Evolutionary conservation across 192 early-diverging fungal genomes (phyloP), one percentile per base, ranked within the genome.

Genomic region (Diversispora epigaea): DNA sequence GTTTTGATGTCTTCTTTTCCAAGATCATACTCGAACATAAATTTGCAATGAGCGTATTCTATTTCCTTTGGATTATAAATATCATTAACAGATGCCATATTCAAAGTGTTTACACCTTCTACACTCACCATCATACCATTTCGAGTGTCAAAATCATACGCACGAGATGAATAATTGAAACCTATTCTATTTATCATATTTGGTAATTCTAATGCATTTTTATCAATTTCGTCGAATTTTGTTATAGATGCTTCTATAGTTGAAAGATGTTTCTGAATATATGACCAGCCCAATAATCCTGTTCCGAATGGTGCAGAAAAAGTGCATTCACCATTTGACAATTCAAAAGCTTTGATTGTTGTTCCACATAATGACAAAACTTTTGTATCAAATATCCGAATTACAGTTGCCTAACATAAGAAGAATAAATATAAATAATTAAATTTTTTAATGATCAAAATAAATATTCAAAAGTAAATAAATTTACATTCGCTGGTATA

Each of bases 401-500:
- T 39, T 0, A 12, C 58, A 4, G 11, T 32, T 14, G 71, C 57
- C 68, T 70, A 54, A 41, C 25, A 9, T 25, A 54, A 4, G 1
- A 10, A 17, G n/a, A 40, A 14, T n/a, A 67, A 45, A 40, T 11
- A 66, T 47, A 46, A 43, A 47, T 19, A 15, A 15, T 6, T 49
- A 3, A 46, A 45, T 43, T 11, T 12, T 68, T 22, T 43, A 45
- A 21, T 15, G 17, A 49, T 68, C n/a, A 54, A 54, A 14, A 8
- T 15, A 70, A 39, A 69, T 39, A 70, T 32, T 32, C 2, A 50
- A 8, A 55, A 55, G 40, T 6, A 55, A 54, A 22, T 32, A 39
- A 39, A 55, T 25, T 70, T 70, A 70, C 68, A 49, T 73, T 45
- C 22, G 71, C 58, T 58, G 44, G 39, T 62, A 73, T 73, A 4